Conservation (phyloP, 345 rosid species). For the Gossypium ekmanianum region DNA sequence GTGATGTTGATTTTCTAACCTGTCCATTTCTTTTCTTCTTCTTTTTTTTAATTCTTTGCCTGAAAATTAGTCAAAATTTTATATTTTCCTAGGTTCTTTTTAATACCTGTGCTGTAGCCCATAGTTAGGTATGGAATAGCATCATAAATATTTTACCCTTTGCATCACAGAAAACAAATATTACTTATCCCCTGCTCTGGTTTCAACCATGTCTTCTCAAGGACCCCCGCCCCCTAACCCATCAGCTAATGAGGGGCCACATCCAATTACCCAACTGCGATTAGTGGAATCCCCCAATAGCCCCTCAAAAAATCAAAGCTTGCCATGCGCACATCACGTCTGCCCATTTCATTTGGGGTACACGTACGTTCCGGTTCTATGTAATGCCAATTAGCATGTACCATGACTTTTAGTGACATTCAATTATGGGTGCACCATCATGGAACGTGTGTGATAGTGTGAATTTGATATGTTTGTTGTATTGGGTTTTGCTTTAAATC, state of each 20-base stretch:
- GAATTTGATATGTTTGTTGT: background rate
- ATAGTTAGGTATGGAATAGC: too few relatives aligned
- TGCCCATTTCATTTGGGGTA: background rate
- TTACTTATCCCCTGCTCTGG: background rate
- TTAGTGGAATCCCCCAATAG: background rate
- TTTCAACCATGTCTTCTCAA: background rate
- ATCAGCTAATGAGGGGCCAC: background rate
- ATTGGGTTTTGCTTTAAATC: conserved; percentile 16
- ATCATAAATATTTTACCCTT: too few relatives aligned
- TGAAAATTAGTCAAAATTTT: background rate
- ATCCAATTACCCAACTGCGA: background rate
- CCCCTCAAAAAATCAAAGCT: background rate
- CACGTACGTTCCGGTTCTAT: background rate
- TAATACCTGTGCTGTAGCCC: too few relatives aligned
- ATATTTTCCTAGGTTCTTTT: too few relatives aligned
- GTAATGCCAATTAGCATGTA: background rate
- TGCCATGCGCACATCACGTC: background rate
- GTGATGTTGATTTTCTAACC: too few relatives aligned
- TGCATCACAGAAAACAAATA: too few relatives aligned
- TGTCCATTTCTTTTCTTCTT: too few relatives aligned
- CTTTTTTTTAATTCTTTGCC: background rate
- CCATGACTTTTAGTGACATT: background rate
- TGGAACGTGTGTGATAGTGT: background rate
- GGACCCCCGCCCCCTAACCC: background rate
- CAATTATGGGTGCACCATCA: conserved; percentile 15